Conservation (phyloP, 2,329 filamentous ascomycete species). For the Aspergillus sp. region DNA sequence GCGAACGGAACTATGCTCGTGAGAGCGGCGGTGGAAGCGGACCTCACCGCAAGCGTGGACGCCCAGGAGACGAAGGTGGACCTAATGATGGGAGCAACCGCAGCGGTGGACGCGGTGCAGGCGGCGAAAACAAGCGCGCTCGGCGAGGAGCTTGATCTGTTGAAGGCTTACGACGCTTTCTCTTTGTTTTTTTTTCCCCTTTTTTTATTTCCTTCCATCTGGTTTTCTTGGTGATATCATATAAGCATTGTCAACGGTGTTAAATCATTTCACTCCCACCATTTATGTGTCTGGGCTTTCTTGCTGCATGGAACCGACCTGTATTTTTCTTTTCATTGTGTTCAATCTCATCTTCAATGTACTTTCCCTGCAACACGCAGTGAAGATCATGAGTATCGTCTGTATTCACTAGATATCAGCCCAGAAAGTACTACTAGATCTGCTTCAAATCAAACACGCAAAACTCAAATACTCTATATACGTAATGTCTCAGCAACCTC, state of each 20-base stretch:
- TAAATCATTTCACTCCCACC: slow-evolving; percentile 4
- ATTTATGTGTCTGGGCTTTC: slow-evolving; percentile 1
- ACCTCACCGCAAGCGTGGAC: slow-evolving; percentile 39
- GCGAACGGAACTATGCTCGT: slow-evolving; percentile 33
- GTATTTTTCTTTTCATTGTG: slow-evolving; percentile 8
- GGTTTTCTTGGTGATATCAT: slow-evolving; percentile 16
- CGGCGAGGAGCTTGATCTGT: slow-evolving; percentile 32
- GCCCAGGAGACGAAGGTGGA: slow-evolving; percentile 34
- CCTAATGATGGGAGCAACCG: slow-evolving; percentile 29
- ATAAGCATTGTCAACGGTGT: slow-evolving; percentile 23
- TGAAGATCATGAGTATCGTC: background rate
- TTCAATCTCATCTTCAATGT: background rate
- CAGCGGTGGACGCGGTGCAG: slow-evolving; percentile 37
- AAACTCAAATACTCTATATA: too few relatives aligned
- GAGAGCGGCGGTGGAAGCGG: slow-evolving; percentile 27
- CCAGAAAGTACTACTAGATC: slow-evolving; percentile 1
- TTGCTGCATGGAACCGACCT: slow-evolving; percentile 4
- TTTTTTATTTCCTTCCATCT: slow-evolving; percentile 12
- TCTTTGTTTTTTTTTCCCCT: slow-evolving; percentile 14
- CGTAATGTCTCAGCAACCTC: too few relatives aligned
- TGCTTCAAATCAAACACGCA: background rate
- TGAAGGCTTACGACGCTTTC: background rate
- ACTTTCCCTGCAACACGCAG: background rate
- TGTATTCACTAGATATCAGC: background rate
- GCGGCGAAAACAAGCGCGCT: slow-evolving; percentile 42